Base-by-base conservation (phyloP, 257 asterid genomes). In the Solanum dulcamara region DNA sequence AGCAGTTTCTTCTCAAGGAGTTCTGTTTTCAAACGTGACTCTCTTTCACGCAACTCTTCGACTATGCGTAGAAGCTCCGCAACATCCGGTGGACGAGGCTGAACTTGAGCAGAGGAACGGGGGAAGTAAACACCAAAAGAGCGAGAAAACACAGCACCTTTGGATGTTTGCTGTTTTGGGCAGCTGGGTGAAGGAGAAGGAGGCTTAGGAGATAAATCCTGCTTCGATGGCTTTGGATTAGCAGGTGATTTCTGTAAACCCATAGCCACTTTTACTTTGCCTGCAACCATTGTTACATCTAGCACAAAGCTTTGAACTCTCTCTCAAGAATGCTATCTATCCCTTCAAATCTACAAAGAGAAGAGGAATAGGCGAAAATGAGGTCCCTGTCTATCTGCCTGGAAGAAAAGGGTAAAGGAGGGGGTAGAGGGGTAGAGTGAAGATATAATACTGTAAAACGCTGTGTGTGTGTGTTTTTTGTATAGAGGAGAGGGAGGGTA, bases 41-140 rank as follows among this genome's bases (percentile, higher is more conserved):
- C 98, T 7, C 95, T 85, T 37, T 92, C 98, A 0, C 96, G 90
- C 83, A 93, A 85, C 77, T 91, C 93, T 81, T 93, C 98, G 12
- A 93, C 95, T 1, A 92, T 81, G 0, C 90, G 94, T 74, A 92
- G 86, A 51, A 95, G 97, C 72, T 95, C 97, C 7, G 97, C 35
- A 57, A 93, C 96, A 85, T 95, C 98, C 37, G 97, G 98, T 5
- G 98, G 98, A 15, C 98, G 96, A 8, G 99, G 99, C 91, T 94
- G 99, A 46, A 95, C 99, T 72, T 95, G 98, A 6, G 98, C 90
- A 62, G 98, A 94, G 84, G 98, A 37, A 84, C 98, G 94, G 1
- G 99, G 99, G 85, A 95, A 95, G 48, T 93, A 92, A 38, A 53
- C 96, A 4, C 98, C 96, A 38, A 94, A 95, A 1, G 97, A 89